Evolutionary conservation across 148 eudicot species (phyloP).

Genomic region (Simmondsia chinensis): DNA sequence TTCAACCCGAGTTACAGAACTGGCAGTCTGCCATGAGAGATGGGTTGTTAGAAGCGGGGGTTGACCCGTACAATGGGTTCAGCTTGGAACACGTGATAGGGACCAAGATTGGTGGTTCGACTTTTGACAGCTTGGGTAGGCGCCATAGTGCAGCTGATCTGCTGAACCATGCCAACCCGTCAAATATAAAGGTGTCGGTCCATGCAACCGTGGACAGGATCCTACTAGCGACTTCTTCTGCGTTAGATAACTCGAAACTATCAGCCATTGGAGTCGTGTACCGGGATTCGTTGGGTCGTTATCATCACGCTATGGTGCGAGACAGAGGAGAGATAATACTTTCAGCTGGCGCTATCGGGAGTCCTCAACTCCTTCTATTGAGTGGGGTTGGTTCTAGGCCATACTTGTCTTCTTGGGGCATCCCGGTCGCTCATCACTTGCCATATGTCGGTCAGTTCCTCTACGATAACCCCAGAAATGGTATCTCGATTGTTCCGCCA

Average conservation of each 20-base stretch:
- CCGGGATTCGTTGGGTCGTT: constrained; percentile 45
- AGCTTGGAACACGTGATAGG: constrained; percentile 58
- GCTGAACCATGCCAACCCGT: constrained; percentile 37
- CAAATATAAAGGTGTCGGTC: constrained; percentile 56
- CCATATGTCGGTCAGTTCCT: constrained; percentile 83
- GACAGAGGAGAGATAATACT: constrained; percentile 64
- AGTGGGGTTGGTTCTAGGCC: constrained; percentile 83
- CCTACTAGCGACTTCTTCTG: constrained; percentile 32
- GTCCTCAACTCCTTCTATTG: constrained; percentile 76
- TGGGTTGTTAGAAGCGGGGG: constrained; percentile 63
- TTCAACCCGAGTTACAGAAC: constrained; percentile 51
- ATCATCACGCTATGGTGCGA: constrained; percentile 69
- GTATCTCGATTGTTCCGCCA: constrained; percentile 80
- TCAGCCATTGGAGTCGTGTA: constrained; percentile 78
- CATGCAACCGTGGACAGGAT: constrained; percentile 71
- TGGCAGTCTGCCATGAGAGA: constrained; percentile 85
- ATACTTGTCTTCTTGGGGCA: constrained; percentile 86
- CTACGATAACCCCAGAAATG: constrained; percentile 90
- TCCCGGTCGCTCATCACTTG: constrained; percentile 61
- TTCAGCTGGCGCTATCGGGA: constrained; percentile 82
- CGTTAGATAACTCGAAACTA: constrained; percentile 12
- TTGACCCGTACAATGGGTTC: constrained; percentile 69
- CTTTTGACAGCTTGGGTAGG: constrained; percentile 57
- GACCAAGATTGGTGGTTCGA: constrained; percentile 86
- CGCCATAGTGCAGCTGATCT: constrained; percentile 90